Conservation (phyloP, 2,329 filamentous ascomycete genomes). For the Colletotrichum liaoningense region DNA sequence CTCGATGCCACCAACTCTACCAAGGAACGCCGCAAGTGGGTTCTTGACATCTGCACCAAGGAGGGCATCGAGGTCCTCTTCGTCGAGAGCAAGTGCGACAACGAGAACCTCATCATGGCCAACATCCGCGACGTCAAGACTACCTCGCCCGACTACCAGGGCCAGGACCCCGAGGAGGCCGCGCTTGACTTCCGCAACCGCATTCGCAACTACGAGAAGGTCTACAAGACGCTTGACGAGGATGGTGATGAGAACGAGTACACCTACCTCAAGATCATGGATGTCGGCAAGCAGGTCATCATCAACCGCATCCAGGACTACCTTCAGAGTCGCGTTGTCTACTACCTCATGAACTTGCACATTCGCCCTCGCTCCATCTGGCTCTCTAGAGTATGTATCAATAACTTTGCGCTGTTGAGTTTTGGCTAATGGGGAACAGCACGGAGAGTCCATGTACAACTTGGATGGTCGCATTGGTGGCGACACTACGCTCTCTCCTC, state of each 20-base stretch:
- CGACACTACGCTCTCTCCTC: slow-evolving; percentile 86
- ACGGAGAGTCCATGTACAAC: slow-evolving; percentile 95
- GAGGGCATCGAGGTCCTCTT: slow-evolving; percentile 91
- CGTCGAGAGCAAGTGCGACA: slow-evolving; percentile 96
- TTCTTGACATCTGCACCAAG: slow-evolving; percentile 80
- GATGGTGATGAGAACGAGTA: slow-evolving; percentile 82
- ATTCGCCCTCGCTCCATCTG: slow-evolving; percentile 97
- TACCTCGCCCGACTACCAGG: slow-evolving; percentile 92
- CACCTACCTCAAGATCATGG: slow-evolving; percentile 97
- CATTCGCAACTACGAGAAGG: slow-evolving; percentile 97
- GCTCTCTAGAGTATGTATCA: slow-evolving; percentile 82
- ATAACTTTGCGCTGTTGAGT: background rate
- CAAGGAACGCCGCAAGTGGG: slow-evolving; percentile 89
- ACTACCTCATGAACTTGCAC: slow-evolving; percentile 98
- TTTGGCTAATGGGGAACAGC: slow-evolving; percentile 59
- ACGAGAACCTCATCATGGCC: slow-evolving; percentile 96
- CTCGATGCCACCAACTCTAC: slow-evolving; percentile 98
- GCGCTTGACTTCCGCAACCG: slow-evolving; percentile 93
- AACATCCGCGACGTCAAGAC: slow-evolving; percentile 99
- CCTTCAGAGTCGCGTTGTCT: slow-evolving; percentile 93
- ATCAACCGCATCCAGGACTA: slow-evolving; percentile 99
- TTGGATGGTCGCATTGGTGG: slow-evolving; percentile 91
- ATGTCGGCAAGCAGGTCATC: slow-evolving; percentile 94
- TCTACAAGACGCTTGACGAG: slow-evolving; percentile 92
- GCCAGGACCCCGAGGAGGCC: slow-evolving; percentile 92